Conservation (phyloP, 495 filamentous ascomycete species). For the Ascodesmis nigricans region DNA sequence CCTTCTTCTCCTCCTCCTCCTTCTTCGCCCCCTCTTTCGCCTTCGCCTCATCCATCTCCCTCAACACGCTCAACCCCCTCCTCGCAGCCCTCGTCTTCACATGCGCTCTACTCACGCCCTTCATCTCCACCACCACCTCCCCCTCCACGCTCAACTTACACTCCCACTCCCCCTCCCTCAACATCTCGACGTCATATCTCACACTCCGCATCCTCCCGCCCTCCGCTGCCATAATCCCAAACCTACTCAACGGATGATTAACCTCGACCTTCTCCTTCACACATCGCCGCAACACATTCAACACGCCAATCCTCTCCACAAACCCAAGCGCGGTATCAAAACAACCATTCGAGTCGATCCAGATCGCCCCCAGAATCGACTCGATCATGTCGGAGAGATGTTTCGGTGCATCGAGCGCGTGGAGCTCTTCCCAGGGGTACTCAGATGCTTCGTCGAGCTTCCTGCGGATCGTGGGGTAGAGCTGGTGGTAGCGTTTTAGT, state of each 20-base stretch:
- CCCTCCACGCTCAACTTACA: slow-evolving; percentile 5
- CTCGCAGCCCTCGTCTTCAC: not conserved
- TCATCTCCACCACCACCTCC: slow-evolving; percentile 1
- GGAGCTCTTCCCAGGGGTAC: slow-evolving; percentile 60
- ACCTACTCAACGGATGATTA: slow-evolving; percentile 52
- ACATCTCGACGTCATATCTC: slow-evolving; percentile 7
- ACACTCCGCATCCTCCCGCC: slow-evolving; percentile 3
- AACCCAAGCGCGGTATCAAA: slow-evolving; percentile 34
- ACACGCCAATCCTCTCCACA: slow-evolving; percentile 39
- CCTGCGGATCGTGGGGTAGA: slow-evolving; percentile 29
- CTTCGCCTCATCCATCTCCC: not conserved
- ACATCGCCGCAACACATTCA: slow-evolving; percentile 38
- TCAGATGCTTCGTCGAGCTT: slow-evolving; percentile 27
- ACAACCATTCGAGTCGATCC: slow-evolving; percentile 48
- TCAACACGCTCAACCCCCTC: not conserved
- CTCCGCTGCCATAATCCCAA: slow-evolving; percentile 30
- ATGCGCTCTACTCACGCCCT: not conserved
- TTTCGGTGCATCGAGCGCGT: slow-evolving; percentile 41
- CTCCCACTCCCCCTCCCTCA: slow-evolving; percentile 1
- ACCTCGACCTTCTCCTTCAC: slow-evolving; percentile 36
- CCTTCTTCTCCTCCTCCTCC: not conserved
- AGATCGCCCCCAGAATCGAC: slow-evolving; percentile 61
- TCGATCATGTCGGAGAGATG: slow-evolving; percentile 78
- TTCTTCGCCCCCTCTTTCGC: not conserved
- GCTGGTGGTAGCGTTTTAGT: slow-evolving; percentile 26